These are phyloP conservation scores for Setomelanomma holmii DNA, from an alignment of 2,329 filamentous ascomycete species.

Conservation along the genomic window DNA sequence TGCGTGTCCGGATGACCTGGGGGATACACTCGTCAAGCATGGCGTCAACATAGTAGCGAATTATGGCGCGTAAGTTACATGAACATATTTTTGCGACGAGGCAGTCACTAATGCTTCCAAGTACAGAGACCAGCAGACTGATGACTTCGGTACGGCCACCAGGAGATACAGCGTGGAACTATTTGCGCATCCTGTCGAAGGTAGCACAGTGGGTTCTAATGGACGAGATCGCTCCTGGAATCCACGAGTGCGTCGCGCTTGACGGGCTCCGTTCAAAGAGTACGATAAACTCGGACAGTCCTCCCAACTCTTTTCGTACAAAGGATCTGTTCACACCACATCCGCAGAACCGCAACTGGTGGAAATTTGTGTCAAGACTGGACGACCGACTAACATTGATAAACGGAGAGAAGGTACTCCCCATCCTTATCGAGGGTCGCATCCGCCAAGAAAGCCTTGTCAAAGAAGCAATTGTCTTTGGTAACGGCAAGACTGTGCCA, in stretches of 20 bases:
- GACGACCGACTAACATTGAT: slow-evolving; percentile 58
- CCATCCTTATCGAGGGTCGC: slow-evolving; percentile 60
- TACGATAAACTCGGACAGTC: slow-evolving; percentile 54
- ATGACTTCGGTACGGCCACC: slow-evolving; percentile 65
- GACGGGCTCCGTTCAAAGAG: slow-evolving; percentile 48
- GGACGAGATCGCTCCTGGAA: slow-evolving; percentile 44
- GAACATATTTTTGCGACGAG: background rate
- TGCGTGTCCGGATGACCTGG: slow-evolving; percentile 66
- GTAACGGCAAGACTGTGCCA: slow-evolving; percentile 59
- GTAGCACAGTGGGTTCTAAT: slow-evolving; percentile 54
- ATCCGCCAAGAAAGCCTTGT: slow-evolving; percentile 62
- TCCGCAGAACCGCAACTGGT: slow-evolving; percentile 52
- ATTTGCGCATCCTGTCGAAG: slow-evolving; percentile 55
- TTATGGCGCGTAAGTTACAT: slow-evolving; percentile 59
- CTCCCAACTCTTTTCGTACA: slow-evolving; percentile 56
- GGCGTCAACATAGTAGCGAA: slow-evolving; percentile 64
- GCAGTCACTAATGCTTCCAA: background rate
- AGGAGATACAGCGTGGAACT: slow-evolving; percentile 67
- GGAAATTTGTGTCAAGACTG: slow-evolving; percentile 56
- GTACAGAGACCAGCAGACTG: slow-evolving; percentile 66
- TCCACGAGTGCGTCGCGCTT: slow-evolving; percentile 52
- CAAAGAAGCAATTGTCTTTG: slow-evolving; percentile 65
- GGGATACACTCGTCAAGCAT: slow-evolving; percentile 59
- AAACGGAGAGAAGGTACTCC: slow-evolving; percentile 60
- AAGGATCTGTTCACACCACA: slow-evolving; percentile 58